Conservation (phyloP, 2,329 filamentous ascomycete genomes). For the Phialophora chinensis region DNA sequence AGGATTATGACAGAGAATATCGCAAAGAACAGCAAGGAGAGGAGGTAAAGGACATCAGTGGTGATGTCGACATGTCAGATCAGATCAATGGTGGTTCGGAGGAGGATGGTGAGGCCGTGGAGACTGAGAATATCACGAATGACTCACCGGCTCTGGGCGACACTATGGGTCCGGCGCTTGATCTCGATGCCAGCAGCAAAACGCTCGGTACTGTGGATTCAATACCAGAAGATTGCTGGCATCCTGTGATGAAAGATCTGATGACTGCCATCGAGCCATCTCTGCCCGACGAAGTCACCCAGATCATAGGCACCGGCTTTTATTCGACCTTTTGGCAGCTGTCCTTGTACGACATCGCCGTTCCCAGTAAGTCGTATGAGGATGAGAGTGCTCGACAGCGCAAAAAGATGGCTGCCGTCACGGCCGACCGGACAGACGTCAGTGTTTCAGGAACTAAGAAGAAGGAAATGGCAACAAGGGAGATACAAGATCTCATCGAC, state of each 20-base stretch:
- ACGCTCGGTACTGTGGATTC: slow-evolving; percentile 42
- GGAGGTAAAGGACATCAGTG: slow-evolving; percentile 39
- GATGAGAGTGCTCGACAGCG: slow-evolving; percentile 73
- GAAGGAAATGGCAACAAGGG: slow-evolving; percentile 73
- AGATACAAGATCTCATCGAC: slow-evolving; percentile 71
- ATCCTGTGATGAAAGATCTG: slow-evolving; percentile 75
- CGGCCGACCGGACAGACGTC: slow-evolving; percentile 74
- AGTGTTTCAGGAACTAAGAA: slow-evolving; percentile 68
- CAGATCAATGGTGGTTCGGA: slow-evolving; percentile 36
- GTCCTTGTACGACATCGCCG: slow-evolving; percentile 78
- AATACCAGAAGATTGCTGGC: slow-evolving; percentile 58
- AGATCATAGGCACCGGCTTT: slow-evolving; percentile 76
- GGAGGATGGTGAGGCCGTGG: slow-evolving; percentile 46
- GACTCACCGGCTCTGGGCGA: slow-evolving; percentile 34
- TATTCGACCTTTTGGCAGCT: slow-evolving; percentile 93
- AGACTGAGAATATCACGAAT: slow-evolving; percentile 46
- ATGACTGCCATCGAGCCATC: slow-evolving; percentile 70
- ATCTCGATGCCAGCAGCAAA: slow-evolving; percentile 32
- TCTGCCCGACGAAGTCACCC: slow-evolving; percentile 68
- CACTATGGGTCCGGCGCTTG: slow-evolving; percentile 21
- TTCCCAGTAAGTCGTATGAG: slow-evolving; percentile 78
- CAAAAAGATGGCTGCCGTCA: slow-evolving; percentile 69
- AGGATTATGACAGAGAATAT: slow-evolving; percentile 47
- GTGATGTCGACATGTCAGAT: slow-evolving; percentile 42
- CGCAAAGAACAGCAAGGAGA: slow-evolving; percentile 42